Evolutionary conservation across 2,329 filamentous ascomycete genomes (phyloP).

Genomic region (Colletotrichum theobromicola): DNA sequence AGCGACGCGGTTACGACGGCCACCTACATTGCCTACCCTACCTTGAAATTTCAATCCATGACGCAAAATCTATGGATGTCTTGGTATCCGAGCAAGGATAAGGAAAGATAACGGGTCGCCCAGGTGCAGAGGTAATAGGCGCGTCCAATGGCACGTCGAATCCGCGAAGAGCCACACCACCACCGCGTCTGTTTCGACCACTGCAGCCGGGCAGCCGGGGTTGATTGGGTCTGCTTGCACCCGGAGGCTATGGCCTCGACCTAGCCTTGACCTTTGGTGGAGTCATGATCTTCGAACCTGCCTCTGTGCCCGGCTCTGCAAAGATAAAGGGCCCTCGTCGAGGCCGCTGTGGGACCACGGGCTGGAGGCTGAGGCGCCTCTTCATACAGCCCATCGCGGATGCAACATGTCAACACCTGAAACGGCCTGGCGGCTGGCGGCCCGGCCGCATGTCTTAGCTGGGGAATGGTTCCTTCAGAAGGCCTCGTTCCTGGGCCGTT

Average conservation of each 20-base stretch:
- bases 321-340: background rate
- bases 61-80: background rate
- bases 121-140: background rate
- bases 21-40: background rate
- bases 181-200: conserved; percentile 7
- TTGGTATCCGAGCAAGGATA: background rate
- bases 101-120: background rate
- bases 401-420: conserved; percentile 4
- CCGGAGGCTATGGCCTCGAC: background rate
- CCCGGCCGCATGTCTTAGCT: conserved; percentile 10
- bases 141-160: background rate
- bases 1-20: conserved; percentile 14
- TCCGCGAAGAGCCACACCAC: background rate
- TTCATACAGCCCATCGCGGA: conserved; percentile 5
- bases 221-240: conserved; percentile 19
- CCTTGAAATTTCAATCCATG: background rate
- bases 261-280: background rate
- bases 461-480: background rate
- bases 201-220: background rate
- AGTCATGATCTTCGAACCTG: background rate
- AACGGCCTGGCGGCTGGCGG: conserved; percentile 13
- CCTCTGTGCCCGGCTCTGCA: background rate
- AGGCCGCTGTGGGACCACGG: background rate
- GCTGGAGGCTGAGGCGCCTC: conserved; percentile 18
- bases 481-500: background rate